phyloP scores from a whole-genome alignment of 1,284 basidiomycete species.

The Fomitopsis pinicola region DNA sequence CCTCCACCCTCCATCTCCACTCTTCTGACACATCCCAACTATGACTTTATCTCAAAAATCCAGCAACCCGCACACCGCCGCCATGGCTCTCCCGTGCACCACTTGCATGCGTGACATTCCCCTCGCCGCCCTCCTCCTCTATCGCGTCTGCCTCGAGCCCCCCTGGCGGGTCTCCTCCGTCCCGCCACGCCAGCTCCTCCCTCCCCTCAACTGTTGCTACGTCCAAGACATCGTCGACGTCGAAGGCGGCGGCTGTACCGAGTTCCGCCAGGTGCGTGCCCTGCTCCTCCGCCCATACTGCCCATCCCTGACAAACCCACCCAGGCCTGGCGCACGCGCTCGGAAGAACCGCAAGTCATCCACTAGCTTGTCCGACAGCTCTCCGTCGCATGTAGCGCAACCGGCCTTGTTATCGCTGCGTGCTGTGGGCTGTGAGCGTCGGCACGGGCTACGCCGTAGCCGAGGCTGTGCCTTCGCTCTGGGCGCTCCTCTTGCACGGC shows the following conservation, averaged over 20 bases:
- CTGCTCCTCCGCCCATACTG: too few species aligned
- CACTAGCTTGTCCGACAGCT: slow-evolving; percentile 23
- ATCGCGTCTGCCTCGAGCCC: slow-evolving; percentile 17
- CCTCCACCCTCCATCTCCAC: background rate
- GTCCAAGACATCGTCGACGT: slow-evolving; percentile 31
- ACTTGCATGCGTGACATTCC: slow-evolving; percentile 22
- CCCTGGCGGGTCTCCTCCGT: slow-evolving; percentile 31
- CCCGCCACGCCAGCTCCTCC: slow-evolving; percentile 23
- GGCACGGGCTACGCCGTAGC: slow-evolving; percentile 30
- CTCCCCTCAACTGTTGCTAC: slow-evolving; percentile 27
- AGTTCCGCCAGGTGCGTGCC: slow-evolving; percentile 22
- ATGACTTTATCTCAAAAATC: slow-evolving; percentile 15
- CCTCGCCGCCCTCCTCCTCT: slow-evolving; percentile 25
- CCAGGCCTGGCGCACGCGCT: slow-evolving; percentile 27
- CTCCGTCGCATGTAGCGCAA: slow-evolving; percentile 24
- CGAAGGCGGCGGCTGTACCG: slow-evolving; percentile 29
- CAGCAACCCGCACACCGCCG: slow-evolving; percentile 22
- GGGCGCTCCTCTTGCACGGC: slow-evolving; percentile 20
- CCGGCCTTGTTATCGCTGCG: slow-evolving; percentile 20
- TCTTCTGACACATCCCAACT: background rate
- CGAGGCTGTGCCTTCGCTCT: slow-evolving; percentile 29
- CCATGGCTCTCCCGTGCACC: slow-evolving; percentile 28
- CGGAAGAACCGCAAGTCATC: slow-evolving; percentile 26
- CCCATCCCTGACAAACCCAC: background rate
- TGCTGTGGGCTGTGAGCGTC: slow-evolving; percentile 23